Conservation (phyloP, 164 flowering plant genomes). For the Aristolochia contorta region DNA sequence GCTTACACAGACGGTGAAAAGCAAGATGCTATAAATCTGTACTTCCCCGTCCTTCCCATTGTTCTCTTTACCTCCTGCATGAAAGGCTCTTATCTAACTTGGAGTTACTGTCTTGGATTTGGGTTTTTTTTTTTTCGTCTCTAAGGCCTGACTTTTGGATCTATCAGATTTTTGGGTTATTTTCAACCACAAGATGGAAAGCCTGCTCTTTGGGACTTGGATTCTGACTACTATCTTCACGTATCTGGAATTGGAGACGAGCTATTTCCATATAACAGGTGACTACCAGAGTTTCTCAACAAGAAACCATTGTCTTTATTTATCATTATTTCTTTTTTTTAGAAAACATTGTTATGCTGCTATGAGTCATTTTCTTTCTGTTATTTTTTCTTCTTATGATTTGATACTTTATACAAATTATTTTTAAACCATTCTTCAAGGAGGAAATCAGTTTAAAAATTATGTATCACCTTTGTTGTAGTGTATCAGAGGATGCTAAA, state of each 20-base stretch:
- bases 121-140: slow-evolving; percentile 3
- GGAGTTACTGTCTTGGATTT: not conserved
- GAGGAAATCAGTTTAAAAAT: not conserved
- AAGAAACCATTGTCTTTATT: no score
- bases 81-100: not conserved
- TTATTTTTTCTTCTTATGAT: no score
- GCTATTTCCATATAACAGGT: slow-evolving; percentile 40
- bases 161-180: slow-evolving; percentile 85
- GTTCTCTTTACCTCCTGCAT: not conserved
- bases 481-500: slow-evolving; percentile 24
- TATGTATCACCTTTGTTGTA: slow-evolving; percentile 19
- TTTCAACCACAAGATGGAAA: slow-evolving; percentile 94
- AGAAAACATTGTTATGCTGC: no score
- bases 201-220: slow-evolving; percentile 97
- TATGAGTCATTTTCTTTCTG: no score
- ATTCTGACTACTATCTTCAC: slow-evolving; percentile 96
- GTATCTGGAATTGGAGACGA: slow-evolving; percentile 85
- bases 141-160: not conserved
- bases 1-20: slow-evolving; percentile 95
- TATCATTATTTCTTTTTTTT: no score
- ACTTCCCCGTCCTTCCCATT: slow-evolving; percentile 12
- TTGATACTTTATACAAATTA: no score
- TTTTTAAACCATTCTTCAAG: no score
- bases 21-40: slow-evolving; percentile 98
- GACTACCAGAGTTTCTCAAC: slow-evolving; percentile 2